phyloP scores from a whole-genome alignment of 805 yeast species.

The Spathaspora gorwiae region DNA sequence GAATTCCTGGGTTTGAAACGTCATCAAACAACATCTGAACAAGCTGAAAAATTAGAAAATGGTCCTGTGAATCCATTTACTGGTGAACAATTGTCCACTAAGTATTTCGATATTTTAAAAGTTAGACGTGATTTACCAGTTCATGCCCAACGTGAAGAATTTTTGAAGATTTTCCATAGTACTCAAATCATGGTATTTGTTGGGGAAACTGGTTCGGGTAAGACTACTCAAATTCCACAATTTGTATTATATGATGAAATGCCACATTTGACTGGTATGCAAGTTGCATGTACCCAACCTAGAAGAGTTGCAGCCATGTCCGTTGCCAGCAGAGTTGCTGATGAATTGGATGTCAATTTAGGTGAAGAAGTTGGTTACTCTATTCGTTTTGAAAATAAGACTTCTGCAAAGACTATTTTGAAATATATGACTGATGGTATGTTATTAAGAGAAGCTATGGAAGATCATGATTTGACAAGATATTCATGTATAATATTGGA shows the following conservation, averaged over 20 bases:
- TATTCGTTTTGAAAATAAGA: slow-evolving; percentile 89
- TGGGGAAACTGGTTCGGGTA: slow-evolving; percentile 99
- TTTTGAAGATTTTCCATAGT: slow-evolving; percentile 73
- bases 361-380: slow-evolving; percentile 96
- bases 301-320: slow-evolving; percentile 99
- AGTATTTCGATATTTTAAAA: slow-evolving; percentile 74
- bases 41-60: slow-evolving; percentile 56
- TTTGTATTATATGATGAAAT: slow-evolving; percentile 88
- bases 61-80: slow-evolving; percentile 75
- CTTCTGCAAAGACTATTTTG: slow-evolving; percentile 72
- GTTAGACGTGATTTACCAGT: slow-evolving; percentile 87
- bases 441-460: slow-evolving; percentile 96
- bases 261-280: slow-evolving; percentile 79
- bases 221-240: slow-evolving; percentile 97
- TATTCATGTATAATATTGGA: slow-evolving; percentile 91
- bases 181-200: slow-evolving; percentile 96
- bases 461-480: slow-evolving; percentile 73
- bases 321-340: slow-evolving; percentile 95
- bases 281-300: slow-evolving; percentile 95
- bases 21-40: slow-evolving; percentile 61
- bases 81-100: slow-evolving; percentile 54
- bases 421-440: slow-evolving; percentile 99
- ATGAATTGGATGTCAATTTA: slow-evolving; percentile 88
- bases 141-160: slow-evolving; percentile 88
- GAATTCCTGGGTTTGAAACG: slow-evolving; percentile 54